A percentile compares a stretch with the other conserved stretches of the same genome.
These are phyloP conservation scores for Fusarium metavorans DNA, from an alignment of 2,329 filamentous ascomycete genomes.

Conservation along the genomic window DNA sequence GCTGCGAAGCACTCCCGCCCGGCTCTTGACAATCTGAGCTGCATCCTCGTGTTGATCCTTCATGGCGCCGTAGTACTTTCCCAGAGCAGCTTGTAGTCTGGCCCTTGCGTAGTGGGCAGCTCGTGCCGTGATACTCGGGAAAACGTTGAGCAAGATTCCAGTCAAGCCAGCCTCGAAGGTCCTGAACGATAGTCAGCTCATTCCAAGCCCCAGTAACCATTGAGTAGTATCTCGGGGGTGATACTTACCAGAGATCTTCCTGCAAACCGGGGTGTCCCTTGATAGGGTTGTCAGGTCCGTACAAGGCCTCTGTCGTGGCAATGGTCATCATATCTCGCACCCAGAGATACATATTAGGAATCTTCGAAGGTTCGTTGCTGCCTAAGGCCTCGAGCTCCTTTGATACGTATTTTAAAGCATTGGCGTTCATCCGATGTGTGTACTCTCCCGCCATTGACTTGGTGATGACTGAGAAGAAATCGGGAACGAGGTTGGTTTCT, in stretches of 20 bases:
- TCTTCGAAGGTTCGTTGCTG: neutral
- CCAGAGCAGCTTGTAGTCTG: conserved; percentile 14
- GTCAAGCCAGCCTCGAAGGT: conserved; percentile 16
- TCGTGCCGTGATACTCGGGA: conserved; percentile 22
- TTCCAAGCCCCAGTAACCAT: neutral
- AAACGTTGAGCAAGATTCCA: conserved; percentile 17
- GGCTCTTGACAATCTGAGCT: conserved; percentile 46
- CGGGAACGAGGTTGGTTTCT: conserved; percentile 45
- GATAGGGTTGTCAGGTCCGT: conserved; percentile 27
- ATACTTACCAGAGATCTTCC: conserved; percentile 20
- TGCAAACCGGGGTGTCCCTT: neutral
- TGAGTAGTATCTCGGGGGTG: neutral
- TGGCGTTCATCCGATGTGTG: conserved; percentile 51
- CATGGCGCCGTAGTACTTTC: conserved; percentile 17
- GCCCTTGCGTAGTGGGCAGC: conserved; percentile 16
- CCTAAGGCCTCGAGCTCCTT: conserved; percentile 43
- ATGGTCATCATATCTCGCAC: conserved; percentile 46
- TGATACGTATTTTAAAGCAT: conserved; percentile 51
- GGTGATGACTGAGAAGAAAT: conserved; percentile 52
- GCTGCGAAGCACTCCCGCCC: conserved; percentile 2
- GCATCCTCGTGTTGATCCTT: conserved; percentile 17
- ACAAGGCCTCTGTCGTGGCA: conserved; percentile 26
- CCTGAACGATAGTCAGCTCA: neutral
- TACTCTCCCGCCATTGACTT: conserved; percentile 47
- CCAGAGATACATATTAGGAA: conserved; percentile 48